A percentile compares a stretch with the other conserved stretches of the same genome.
These are phyloP conservation scores for Heliamphora pulchella DNA, from an alignment of 179 eudicot species.

Conservation along the genomic window DNA sequence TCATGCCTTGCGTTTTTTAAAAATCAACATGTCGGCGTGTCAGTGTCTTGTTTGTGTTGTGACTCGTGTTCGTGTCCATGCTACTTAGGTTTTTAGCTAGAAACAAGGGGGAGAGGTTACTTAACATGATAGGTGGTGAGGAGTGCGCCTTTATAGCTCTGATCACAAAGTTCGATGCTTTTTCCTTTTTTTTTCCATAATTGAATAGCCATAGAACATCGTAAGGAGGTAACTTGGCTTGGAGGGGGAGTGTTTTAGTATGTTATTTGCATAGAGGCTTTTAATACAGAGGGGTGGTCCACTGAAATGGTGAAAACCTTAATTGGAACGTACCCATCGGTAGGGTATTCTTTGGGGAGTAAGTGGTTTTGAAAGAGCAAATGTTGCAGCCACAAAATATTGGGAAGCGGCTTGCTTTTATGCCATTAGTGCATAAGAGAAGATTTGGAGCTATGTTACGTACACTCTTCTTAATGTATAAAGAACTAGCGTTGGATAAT, in stretches of 20 bases:
- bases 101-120: not conserved
- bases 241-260: not conserved
- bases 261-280: not conserved
- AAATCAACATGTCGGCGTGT: too few relatives aligned
- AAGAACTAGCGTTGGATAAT: too few relatives aligned
- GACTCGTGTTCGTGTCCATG: too few relatives aligned
- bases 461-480: too few relatives aligned
- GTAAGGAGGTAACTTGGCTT: not conserved
- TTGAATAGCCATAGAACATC: not conserved
- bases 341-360: not conserved
- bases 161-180: too few relatives aligned
- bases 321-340: not conserved
- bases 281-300: not conserved
- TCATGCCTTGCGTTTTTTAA: too few relatives aligned
- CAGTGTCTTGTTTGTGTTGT: too few relatives aligned
- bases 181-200: not conserved
- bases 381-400: not conserved
- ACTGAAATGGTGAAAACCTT: not conserved
- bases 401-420: not conserved
- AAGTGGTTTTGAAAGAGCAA: not conserved
- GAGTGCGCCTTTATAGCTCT: too few relatives aligned
- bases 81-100: not conserved
- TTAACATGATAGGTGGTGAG: not conserved
- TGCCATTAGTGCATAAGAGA: not conserved
- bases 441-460: not conserved